phyloP scores from a whole-genome alignment of 768 basidiomycete species.

The Strobilomyces dryophilus region DNA sequence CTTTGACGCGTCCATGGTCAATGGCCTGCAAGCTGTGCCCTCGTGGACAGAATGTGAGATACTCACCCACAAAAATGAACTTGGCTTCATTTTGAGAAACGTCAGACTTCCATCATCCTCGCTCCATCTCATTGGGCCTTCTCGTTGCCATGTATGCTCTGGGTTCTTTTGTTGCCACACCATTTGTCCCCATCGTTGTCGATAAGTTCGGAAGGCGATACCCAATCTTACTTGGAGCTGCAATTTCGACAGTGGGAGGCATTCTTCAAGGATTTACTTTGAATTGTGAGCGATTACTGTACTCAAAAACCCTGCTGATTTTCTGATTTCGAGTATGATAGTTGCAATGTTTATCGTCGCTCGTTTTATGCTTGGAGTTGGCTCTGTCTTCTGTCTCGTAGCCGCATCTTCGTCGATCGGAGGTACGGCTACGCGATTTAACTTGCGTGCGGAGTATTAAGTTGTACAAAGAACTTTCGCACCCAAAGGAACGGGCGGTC shows the following conservation, averaged over 20 bases:
- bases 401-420: not conserved
- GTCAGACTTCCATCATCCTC: slow-evolving; percentile 52
- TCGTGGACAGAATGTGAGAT: slow-evolving; percentile 53
- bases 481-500: slow-evolving; percentile 13
- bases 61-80: not conserved
- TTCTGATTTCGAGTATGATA: not conserved
- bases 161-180: slow-evolving; percentile 39
- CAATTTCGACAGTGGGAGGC: slow-evolving; percentile 1
- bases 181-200: slow-evolving; percentile 25
- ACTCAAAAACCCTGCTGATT: not conserved
- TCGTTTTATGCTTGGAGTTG: not conserved
- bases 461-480: slow-evolving; percentile 3
- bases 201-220: slow-evolving; percentile 8
- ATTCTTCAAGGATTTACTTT: not conserved
- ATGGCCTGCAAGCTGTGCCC: slow-evolving; percentile 56
- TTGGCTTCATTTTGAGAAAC: not conserved
- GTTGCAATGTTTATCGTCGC: slow-evolving; percentile 1
- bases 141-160: slow-evolving; percentile 30
- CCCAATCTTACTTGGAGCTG: slow-evolving; percentile 5
- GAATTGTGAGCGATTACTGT: not conserved
- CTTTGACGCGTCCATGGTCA: slow-evolving; percentile 51
- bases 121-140: slow-evolving; percentile 35
- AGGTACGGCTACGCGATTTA: not conserved
- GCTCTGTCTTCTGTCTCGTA: not conserved
- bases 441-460: not conserved